These are phyloP conservation scores for Fonsecaea nubica DNA, from an alignment of 2,329 filamentous ascomycete genomes.

Conservation along the genomic window DNA sequence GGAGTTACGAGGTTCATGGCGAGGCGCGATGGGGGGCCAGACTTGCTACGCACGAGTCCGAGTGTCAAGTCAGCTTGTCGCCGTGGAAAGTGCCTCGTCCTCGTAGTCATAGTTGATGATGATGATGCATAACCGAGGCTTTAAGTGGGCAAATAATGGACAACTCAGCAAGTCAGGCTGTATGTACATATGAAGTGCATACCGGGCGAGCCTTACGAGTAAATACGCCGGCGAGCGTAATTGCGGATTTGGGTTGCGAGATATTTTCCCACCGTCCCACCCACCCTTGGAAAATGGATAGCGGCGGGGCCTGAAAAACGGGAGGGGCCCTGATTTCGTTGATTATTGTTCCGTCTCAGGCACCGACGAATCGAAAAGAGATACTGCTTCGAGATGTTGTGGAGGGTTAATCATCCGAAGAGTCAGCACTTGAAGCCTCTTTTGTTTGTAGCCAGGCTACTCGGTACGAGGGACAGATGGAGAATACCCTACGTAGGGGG, in stretches of 20 bases:
- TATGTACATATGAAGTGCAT: not conserved
- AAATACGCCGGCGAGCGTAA: too few relatives aligned
- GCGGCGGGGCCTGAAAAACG: not conserved
- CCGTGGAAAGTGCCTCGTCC: not conserved
- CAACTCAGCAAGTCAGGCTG: too few relatives aligned
- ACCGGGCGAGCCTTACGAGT: not conserved
- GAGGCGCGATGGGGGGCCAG: not conserved
- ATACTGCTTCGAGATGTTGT: slow-evolving; percentile 14
- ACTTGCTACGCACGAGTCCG: too few relatives aligned
- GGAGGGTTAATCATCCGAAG: slow-evolving; percentile 17
- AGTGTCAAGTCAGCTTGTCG: not conserved
- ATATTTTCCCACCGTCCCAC: not conserved
- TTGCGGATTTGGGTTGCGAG: not conserved
- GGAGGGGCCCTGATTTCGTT: not conserved
- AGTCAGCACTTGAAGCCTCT: slow-evolving; percentile 12
- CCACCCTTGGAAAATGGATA: too few relatives aligned
- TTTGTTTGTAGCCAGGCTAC: too few relatives aligned
- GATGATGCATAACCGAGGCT: slow-evolving; percentile 1
- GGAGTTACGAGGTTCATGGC: not conserved
- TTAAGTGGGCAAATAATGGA: too few relatives aligned
- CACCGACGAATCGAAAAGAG: slow-evolving; percentile 9
- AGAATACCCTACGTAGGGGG: not conserved
- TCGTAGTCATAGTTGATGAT: too few relatives aligned
- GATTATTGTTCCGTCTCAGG: slow-evolving; percentile 3
- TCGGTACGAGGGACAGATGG: not conserved